Base-by-base conservation (phyloP, 345 rosid genomes). In the Populus nigra region DNA sequence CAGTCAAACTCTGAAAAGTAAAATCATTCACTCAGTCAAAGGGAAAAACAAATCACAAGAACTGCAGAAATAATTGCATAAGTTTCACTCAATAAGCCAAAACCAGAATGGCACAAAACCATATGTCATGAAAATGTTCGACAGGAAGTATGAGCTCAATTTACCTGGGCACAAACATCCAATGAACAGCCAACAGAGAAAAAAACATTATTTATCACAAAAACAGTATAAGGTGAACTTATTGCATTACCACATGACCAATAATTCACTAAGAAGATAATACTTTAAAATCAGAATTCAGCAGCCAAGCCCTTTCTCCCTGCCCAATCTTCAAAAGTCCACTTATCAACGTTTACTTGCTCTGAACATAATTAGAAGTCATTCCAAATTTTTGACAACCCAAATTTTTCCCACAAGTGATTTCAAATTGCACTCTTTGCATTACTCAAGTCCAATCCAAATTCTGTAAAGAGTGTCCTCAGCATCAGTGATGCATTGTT, bases 1-100 rank as follows among this genome's bases (percentile, higher is more conserved):
- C 86, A 1, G 90, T 92, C 92, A 96, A 89, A 83, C 95, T 91
- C 99, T 93, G 90, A 65, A 83, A 80, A 65, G 62, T 68, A 61
- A 45, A 67, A 55, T 36, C 35, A 79, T 55, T 43, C 25, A 71
- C 22, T 71, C 76, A 73, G 55, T 73, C 68, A 72, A 17, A 75
- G 29, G 22, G 65, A 33, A 9, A 55, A 78, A 31, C 7, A 25
- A 25, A 17, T 22, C 5, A n/a, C 49, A 7, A 23, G 45, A 16
- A 38, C 49, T 13, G 29, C 41, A 39, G 27, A 76, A 16, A 8
- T 39, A 59, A 76, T 12, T 25, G 31, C 47, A 12, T 5, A 23
- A 41, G 22, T 62, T 49, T 16, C 31, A 70, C 3, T 22, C 33
- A 27, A 11, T 1, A 49, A 15, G 62, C 1, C 16, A 75, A 20